phyloP scores from a whole-genome alignment of 306 rosid genomes.

The Corylus americana region DNA sequence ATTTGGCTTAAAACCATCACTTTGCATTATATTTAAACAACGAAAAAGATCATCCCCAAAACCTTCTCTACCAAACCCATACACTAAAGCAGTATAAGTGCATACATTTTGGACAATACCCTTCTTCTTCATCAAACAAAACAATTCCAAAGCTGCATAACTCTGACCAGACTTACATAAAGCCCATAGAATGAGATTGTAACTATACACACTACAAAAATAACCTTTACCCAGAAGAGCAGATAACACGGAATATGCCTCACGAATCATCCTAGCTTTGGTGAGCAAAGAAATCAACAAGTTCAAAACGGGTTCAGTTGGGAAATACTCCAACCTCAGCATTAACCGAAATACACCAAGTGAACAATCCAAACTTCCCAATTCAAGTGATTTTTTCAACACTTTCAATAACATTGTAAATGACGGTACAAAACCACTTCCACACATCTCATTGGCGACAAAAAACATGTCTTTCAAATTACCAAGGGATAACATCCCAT shows the following conservation, averaged over 20 bases:
- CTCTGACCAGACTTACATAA: constrained; percentile 40
- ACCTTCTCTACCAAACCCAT: constrained; percentile 46
- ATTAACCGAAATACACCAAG: constrained; percentile 33
- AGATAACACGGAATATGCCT: constrained; percentile 26
- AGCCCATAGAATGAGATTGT: constrained; percentile 44
- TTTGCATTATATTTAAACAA: constrained; percentile 41
- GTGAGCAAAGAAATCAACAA: constrained; percentile 36
- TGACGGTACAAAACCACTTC: constrained; percentile 40
- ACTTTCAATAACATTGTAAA: constrained; percentile 34
- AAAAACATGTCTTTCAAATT: constrained; percentile 26
- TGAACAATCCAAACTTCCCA: constrained; percentile 28
- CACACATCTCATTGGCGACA: constrained; percentile 40
- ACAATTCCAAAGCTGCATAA: constrained; percentile 36
- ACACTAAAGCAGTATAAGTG: constrained; percentile 51
- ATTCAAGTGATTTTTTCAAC: constrained; percentile 32
- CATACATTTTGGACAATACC: constrained; percentile 35
- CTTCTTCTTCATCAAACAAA: constrained; percentile 45
- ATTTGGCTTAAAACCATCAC: constrained; percentile 43
- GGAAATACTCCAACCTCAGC: constrained; percentile 41
- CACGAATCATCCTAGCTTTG: constrained; percentile 34
- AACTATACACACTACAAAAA: constrained; percentile 28
- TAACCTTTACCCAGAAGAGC: constrained; percentile 23
- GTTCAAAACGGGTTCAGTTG: constrained; percentile 32
- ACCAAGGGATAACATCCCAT: constrained; percentile 39
- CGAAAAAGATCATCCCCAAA: constrained; percentile 29